Percentiles rank a stretch among this genome's conserved stretches.
Conservation (phyloP, 78 protist species). For the Ministeria vibrans region DNA sequence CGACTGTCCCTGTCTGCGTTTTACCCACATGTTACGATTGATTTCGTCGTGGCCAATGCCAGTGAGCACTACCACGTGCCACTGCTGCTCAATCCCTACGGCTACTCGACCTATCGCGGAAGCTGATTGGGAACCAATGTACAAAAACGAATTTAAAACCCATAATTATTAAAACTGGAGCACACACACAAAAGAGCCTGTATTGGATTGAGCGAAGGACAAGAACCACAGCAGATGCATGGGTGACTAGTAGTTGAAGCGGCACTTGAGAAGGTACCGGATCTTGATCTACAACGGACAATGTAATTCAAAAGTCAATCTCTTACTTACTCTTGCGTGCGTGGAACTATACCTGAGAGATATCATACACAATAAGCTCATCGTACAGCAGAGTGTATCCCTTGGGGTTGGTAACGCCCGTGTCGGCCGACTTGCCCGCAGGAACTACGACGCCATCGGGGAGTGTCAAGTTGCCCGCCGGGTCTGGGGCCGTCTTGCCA, state of each 20-base stretch:
- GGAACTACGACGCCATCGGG: slow-evolving; percentile 24
- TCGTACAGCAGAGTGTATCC: slow-evolving; percentile 39
- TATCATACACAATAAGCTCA: slow-evolving; percentile 62
- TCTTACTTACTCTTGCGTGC: too few species aligned
- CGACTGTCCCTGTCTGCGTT: too few species aligned
- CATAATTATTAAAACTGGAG: too few species aligned
- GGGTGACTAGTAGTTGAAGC: too few species aligned
- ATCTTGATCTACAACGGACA: too few species aligned
- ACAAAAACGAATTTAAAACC: too few species aligned
- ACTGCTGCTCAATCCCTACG: slow-evolving; percentile 17
- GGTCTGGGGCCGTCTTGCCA: slow-evolving; percentile 25
- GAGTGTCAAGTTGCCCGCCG: not conserved
- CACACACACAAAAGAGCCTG: too few species aligned
- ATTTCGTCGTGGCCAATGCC: not conserved
- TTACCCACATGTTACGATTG: not conserved
- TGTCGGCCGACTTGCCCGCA: slow-evolving; percentile 13
- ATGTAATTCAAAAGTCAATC: too few species aligned
- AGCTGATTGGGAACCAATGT: not conserved
- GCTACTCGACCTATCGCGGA: slow-evolving; percentile 17
- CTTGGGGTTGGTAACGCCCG: not conserved
- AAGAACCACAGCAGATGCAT: too few species aligned
- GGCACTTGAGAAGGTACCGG: too few species aligned
- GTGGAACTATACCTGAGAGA: slow-evolving; percentile 33
- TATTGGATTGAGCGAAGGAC: too few species aligned
- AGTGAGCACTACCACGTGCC: slow-evolving; percentile 14